phyloP scores from a whole-genome alignment of 2,329 filamentous ascomycete genomes.

The Aquanectria penicillioides region DNA sequence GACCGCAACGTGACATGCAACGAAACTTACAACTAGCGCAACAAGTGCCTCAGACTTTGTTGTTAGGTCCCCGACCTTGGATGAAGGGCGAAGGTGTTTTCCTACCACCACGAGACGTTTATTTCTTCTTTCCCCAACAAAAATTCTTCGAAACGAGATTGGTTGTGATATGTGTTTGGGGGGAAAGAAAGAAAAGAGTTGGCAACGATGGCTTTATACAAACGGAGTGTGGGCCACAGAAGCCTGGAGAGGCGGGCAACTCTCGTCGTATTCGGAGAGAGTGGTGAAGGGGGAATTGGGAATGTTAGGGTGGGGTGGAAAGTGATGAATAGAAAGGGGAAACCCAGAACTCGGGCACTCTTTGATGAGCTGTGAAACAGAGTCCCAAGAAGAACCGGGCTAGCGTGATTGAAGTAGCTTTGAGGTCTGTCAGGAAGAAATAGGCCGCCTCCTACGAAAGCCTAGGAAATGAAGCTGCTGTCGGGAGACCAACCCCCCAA shows the following conservation, averaged over 20 bases:
- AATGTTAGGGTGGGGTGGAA: neutral
- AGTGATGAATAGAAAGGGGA: neutral
- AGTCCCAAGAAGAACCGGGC: neutral
- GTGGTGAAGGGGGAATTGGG: neutral
- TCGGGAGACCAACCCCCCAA: no score
- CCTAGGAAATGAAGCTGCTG: no score
- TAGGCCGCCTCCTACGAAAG: neutral
- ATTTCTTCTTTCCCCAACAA: no score
- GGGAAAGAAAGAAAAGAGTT: no score
- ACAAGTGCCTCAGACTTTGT: neutral
- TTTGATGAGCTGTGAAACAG: neutral
- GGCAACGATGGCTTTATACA: no score
- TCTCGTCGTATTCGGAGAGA: neutral
- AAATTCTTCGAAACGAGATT: neutral
- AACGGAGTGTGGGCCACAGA: no score
- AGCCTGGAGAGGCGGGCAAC: no score
- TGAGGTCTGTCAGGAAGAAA: neutral
- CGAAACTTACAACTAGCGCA: constrained; percentile 21
- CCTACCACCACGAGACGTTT: constrained; percentile 5
- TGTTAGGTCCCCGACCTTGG: neutral
- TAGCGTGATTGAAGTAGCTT: neutral
- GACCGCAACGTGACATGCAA: neutral
- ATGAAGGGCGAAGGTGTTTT: constrained; percentile 20
- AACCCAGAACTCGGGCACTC: neutral
- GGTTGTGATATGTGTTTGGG: neutral